Evolutionary conservation across 495 filamentous ascomycete species (phyloP).

Genomic region (Penicillium atrosanguineum): DNA sequence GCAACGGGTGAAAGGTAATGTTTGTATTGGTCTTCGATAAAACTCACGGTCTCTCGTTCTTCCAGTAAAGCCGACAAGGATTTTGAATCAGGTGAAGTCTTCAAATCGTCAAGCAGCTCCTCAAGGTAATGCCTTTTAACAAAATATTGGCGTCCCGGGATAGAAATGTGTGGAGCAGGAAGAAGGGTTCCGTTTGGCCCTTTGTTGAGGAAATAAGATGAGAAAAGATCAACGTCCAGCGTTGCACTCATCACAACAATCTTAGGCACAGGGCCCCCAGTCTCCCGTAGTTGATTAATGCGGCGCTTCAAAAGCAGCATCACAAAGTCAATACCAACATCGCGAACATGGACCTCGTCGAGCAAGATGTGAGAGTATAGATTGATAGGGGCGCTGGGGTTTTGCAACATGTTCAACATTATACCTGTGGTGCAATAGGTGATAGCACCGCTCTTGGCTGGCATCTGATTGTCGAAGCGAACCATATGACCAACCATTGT

Average conservation of each 20-base stretch:
- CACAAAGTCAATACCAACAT: conserved; percentile 54
- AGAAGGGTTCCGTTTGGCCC: conserved; percentile 23
- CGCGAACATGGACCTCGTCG: conserved; percentile 62
- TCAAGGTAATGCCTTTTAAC: conserved; percentile 53
- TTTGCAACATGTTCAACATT: conserved; percentile 48
- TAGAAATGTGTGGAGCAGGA: conserved; percentile 49
- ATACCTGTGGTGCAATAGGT: conserved; percentile 60
- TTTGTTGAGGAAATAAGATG: conserved; percentile 48
- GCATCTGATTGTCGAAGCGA: conserved; percentile 42
- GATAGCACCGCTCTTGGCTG: conserved; percentile 36
- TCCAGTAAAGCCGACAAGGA: conserved; percentile 21
- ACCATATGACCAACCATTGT: conserved; percentile 54
- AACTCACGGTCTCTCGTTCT: conserved; percentile 5
- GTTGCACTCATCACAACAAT: conserved; percentile 62
- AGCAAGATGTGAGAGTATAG: conserved; percentile 53
- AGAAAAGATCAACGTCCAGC: conserved; percentile 53
- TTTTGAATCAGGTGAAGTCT: conserved; percentile 14
- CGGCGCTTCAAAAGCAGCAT: conserved; percentile 52
- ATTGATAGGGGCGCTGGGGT: conserved; percentile 35
- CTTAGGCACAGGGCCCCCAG: conserved; percentile 41
- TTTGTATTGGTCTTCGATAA: conserved; percentile 7
- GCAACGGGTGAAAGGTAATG: not conserved
- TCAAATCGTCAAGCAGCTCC: conserved; percentile 42
- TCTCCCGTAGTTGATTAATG: conserved; percentile 31
- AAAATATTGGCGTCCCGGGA: conserved; percentile 56